These are phyloP conservation scores for Hirschioporus abietinus DNA, from an alignment of 768 basidiomycete genomes.

Conservation along the genomic window DNA sequence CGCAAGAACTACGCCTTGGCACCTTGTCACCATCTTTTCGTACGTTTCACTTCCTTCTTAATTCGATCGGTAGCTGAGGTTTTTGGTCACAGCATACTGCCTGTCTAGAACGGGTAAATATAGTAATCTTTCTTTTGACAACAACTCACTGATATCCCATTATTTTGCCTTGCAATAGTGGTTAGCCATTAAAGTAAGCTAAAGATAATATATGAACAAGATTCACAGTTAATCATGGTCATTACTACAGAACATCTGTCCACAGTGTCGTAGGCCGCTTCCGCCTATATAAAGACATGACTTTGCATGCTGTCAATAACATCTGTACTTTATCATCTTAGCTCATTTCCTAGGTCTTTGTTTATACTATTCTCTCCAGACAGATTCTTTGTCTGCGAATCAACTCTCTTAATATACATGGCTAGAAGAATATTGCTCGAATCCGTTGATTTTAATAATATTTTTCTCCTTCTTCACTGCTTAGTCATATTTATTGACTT, in stretches of 20 bases:
- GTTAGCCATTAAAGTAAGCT: slow-evolving; percentile 65
- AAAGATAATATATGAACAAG: neutral
- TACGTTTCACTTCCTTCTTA: slow-evolving; percentile 32
- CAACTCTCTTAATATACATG: neutral
- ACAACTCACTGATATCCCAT: slow-evolving; percentile 12
- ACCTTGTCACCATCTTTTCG: slow-evolving; percentile 86
- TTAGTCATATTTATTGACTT: no score
- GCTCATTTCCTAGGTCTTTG: neutral
- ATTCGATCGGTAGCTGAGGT: slow-evolving; percentile 2
- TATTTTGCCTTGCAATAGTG: slow-evolving; percentile 35
- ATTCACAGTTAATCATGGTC: slow-evolving; percentile 6
- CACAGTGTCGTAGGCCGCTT: slow-evolving; percentile 80
- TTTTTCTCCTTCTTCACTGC: no score
- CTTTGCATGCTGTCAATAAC: neutral
- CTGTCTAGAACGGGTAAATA: slow-evolving; percentile 67
- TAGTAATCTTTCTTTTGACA: slow-evolving; percentile 16
- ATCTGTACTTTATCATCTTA: neutral
- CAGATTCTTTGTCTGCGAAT: neutral
- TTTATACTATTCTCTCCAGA: neutral
- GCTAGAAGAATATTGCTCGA: no score
- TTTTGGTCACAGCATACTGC: slow-evolving; percentile 63
- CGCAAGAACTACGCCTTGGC: slow-evolving; percentile 78
- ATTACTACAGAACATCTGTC: slow-evolving; percentile 71
- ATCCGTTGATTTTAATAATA: no score
- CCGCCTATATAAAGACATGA: slow-evolving; percentile 57